Percentiles rank a stretch among this genome's conserved stretches.
phyloP scores from a whole-genome alignment of 2,329 filamentous ascomycete genomes.

The Penicillium sp. region DNA sequence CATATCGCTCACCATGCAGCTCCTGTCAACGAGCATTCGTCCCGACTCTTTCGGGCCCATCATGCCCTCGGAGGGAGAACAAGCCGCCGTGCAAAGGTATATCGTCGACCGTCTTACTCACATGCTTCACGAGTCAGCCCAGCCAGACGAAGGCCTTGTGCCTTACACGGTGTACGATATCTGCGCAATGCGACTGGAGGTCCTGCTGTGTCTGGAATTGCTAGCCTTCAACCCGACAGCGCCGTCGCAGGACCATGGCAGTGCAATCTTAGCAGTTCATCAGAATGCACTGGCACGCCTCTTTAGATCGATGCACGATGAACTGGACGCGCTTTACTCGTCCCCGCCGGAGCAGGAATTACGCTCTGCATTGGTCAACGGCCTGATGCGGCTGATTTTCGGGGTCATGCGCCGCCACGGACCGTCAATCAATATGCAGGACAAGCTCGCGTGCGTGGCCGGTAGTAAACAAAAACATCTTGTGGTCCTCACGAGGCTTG shows the following conservation, averaged over 20 bases:
- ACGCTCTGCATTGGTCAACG: conserved; percentile 60
- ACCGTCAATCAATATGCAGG: conserved; percentile 66
- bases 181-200: conserved; percentile 49
- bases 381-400: conserved; percentile 64
- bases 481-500: conserved; percentile 78
- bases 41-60: conserved; percentile 61
- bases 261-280: conserved; percentile 69
- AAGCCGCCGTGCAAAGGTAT: conserved; percentile 48
- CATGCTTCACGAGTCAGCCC: conserved; percentile 60
- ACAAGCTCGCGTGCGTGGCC: conserved; percentile 70
- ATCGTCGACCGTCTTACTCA: conserved; percentile 62
- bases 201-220: conserved; percentile 47
- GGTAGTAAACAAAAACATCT: conserved; percentile 83
- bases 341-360: conserved; percentile 50
- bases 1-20: conserved; percentile 58
- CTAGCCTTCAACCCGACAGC: conserved; percentile 54
- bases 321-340: conserved; percentile 66
- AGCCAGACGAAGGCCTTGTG: conserved; percentile 48
- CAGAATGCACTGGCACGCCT: conserved; percentile 73
- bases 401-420: conserved; percentile 65
- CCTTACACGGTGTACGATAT: conserved; percentile 45
- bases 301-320: conserved; percentile 74
- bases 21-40: conserved; percentile 61
- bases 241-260: conserved; percentile 64
- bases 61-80: conserved; percentile 41